Percentiles rank a stretch among this genome's conserved stretches.
Evolutionary conservation across 202 grass and related monocot species (phyloP).

Genomic region (Dendrocalamus latiflorus): DNA sequence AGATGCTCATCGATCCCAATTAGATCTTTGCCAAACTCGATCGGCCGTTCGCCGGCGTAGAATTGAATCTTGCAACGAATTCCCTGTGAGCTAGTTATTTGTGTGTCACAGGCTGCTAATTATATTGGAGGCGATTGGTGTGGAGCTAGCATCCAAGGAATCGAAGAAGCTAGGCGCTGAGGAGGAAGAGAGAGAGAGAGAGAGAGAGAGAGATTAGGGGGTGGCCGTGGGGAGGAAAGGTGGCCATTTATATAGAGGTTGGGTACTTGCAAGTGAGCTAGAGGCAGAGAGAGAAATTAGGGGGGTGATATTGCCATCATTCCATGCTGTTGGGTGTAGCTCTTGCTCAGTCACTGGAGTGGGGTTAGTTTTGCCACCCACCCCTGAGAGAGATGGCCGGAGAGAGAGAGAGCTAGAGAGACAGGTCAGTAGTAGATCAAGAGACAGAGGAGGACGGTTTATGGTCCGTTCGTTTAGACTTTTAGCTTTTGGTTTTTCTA

Average conservation of each 20-base stretch:
- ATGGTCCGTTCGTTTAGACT: too few relatives aligned
- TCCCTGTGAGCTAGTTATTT: not conserved
- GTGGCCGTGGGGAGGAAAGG: conserved; percentile 28
- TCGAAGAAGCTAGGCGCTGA: not conserved
- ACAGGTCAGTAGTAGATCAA: not conserved
- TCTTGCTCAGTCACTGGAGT: conserved; percentile 10
- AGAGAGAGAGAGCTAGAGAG: not conserved
- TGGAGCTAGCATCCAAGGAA: too few relatives aligned
- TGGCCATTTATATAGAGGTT: conserved; percentile 39
- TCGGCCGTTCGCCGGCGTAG: not conserved
- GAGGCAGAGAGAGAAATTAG: conserved; percentile 17
- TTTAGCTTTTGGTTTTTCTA: too few relatives aligned
- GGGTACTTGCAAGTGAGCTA: not conserved
- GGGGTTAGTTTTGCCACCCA: conserved; percentile 61
- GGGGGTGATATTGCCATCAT: conserved; percentile 48
- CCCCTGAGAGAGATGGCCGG: conserved; percentile 34
- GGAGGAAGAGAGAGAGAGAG: not conserved
- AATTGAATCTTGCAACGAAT: not conserved
- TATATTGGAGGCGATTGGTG: too few relatives aligned
- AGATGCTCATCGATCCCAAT: conserved; percentile 79
- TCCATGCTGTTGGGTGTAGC: conserved; percentile 30
- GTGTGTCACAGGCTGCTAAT: too few relatives aligned
- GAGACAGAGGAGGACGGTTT: conserved; percentile 8
- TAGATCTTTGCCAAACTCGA: not conserved
- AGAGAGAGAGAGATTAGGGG: not conserved